These are phyloP conservation scores for Lumnitzera racemosa DNA, from an alignment of 345 rosid genomes.

Conservation along the genomic window DNA sequence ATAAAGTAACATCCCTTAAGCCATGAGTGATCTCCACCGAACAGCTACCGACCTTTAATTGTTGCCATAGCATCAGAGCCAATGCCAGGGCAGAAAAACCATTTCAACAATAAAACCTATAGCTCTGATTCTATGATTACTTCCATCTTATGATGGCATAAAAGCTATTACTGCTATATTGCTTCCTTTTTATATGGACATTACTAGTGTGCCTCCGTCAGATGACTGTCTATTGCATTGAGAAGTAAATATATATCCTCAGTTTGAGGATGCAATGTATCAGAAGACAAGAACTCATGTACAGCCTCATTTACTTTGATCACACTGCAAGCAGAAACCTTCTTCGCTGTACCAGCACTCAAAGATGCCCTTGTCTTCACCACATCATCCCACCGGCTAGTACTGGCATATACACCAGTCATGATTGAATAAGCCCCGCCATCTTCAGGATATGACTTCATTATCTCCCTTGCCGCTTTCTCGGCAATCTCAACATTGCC, in stretches of 20 bases:
- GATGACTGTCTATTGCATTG: slow-evolving; percentile 28
- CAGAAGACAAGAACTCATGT: slow-evolving; percentile 31
- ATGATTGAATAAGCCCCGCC: slow-evolving; percentile 64
- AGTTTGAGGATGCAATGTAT: slow-evolving; percentile 25
- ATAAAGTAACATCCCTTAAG: too few species aligned
- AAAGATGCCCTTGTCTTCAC: slow-evolving; percentile 39
- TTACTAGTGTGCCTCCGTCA: slow-evolving; percentile 1
- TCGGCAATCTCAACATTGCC: slow-evolving; percentile 60
- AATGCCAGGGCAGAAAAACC: too few species aligned
- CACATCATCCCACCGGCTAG: slow-evolving; percentile 67
- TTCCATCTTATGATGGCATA: too few species aligned
- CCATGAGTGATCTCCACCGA: too few species aligned
- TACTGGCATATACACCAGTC: slow-evolving; percentile 59
- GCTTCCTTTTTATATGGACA: not conserved
- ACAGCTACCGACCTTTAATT: too few species aligned
- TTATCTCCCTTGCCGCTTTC: slow-evolving; percentile 57
- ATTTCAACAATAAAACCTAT: too few species aligned
- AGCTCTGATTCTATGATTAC: too few species aligned
- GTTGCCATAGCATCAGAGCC: too few species aligned
- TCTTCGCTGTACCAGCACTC: slow-evolving; percentile 38
- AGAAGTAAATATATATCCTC: slow-evolving; percentile 24
- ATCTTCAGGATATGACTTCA: slow-evolving; percentile 53
- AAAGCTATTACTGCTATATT: too few species aligned
- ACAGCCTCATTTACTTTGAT: slow-evolving; percentile 29
- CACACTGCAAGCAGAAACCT: slow-evolving; percentile 44